Evolutionary conservation across 805 yeast genomes (phyloP), one percentile per base, ranked within the genome.

Genomic region (Clavispora carvajalis): DNA sequence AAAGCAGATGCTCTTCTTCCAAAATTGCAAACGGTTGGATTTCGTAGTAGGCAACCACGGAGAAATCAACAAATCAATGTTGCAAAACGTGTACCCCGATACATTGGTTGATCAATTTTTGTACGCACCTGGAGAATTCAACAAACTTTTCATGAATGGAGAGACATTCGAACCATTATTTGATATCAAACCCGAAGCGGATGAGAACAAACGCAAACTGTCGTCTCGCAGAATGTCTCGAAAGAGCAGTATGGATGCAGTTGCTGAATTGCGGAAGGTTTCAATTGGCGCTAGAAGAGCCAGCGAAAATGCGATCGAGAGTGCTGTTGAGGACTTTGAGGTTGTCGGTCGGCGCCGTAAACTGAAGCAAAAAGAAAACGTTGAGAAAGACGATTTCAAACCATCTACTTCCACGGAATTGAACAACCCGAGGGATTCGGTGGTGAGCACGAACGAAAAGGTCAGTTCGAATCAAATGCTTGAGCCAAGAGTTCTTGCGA

Each of bases 81-180:
- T 28, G 19, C 31, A 13, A 13, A 26, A 26, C 4, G 37, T 38
- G 8, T 24, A 23, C 10, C 16, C 22, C 12, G 22, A 22, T 12
- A 12, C 22, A 12, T 9, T 58, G 18, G 30, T 63, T 10, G 33
- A 39, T 7, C 34, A 44, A 3, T 69, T 65, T 36, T 30, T 63
- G 8, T 41, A 36, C 12, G 45, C 59, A 31, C 28, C 48, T 2
- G 29, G 33, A 1, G 40, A 12, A 2, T 65, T 51, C 44, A 65
- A 67, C 38, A 63, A 60, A 30, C 39, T 44, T 3, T 67, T 63
- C 36, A 60, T 68, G 57, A 65, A 66, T 39, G 42, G 53, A 11
- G 59, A 57, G 37, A 52, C 59, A 5, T 69, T 69, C 46, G 63
- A 56, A 23, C 71, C 71, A 2, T 47, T 65, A 21, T 40, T 67